Evolutionary conservation across 2,329 filamentous ascomycete genomes (phyloP), one percentile per base, ranked within the genome.

Genomic region (Thielaviopsis ethacetica): DNA sequence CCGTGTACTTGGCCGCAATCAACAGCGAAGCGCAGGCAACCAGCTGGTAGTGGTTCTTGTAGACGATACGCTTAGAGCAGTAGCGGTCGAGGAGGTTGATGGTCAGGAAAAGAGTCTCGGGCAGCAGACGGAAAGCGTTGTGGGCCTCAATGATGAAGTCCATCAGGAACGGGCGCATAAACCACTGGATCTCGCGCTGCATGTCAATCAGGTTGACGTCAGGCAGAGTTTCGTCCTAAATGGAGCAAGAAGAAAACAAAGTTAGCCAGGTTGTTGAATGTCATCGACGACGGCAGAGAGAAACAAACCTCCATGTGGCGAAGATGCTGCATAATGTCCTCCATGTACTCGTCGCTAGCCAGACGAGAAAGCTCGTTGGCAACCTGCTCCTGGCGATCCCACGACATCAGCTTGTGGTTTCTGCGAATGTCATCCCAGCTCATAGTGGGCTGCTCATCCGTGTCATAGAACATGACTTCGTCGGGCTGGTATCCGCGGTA

Each of bases 111-210:
- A 98, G 80, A 1, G 93, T 98, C 71, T 96, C 90, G 49, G 93
- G 91, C 13, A 97, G 80, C 12, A 98, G 80, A 66, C 89, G 86
- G 73, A 97, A 98, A 62, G 91, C 91, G 64, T 88, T 86, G 69
- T 98, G 93, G 56, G 91, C 93, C 79, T 98, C 93, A 67, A 97
- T 86, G 65, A 98, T 81, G 74, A 98, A 98, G 75, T 98, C 93
- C 69, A 98, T 87, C 41, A 98, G 84, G 71, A 96, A 97, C 0
- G 93, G 93, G 67, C 93, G 80, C 93, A 98, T 98, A 74, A 94
- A 97, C 93, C 93, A 98, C 70, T 97, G 90, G 63, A 98, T 97
- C 78, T 98, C 93, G 64, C 91, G 90, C 73, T 98, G 93, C 72
- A 97, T 96, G 71, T 98, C 93, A 71, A 98, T 98, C 41, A 94